Evolutionary conservation across 2,329 filamentous ascomycete genomes (phyloP).

Genomic region (Xylariomycetidae sp.): DNA sequence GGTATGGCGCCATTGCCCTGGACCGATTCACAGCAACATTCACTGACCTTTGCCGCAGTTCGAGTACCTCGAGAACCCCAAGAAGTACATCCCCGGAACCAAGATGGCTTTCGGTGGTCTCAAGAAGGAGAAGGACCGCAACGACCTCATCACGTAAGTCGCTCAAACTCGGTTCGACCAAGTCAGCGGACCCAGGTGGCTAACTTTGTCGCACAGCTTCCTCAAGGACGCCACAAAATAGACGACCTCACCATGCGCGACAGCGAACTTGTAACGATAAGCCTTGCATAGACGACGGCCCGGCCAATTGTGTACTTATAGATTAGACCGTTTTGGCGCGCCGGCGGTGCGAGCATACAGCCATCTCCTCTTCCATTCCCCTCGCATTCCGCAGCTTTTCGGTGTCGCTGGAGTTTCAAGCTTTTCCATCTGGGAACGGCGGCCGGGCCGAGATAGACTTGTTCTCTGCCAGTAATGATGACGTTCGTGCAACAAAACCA

Average conservation of each 20-base stretch:
- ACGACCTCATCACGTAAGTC: slow-evolving; percentile 94
- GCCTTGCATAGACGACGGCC: slow-evolving; percentile 28
- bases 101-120: slow-evolving; percentile 99
- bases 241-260: slow-evolving; percentile 29
- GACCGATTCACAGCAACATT: no score
- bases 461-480: slow-evolving; percentile 8
- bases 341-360: slow-evolving; percentile 21
- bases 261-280: slow-evolving; percentile 30
- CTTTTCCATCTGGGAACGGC: slow-evolving; percentile 6
- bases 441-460: slow-evolving; percentile 7
- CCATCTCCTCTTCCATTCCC: slow-evolving; percentile 24
- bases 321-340: slow-evolving; percentile 26
- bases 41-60: slow-evolving; percentile 49
- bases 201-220: slow-evolving; percentile 40
- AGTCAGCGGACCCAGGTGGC: slow-evolving; percentile 1
- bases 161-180: neutral
- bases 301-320: slow-evolving; percentile 28
- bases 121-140: slow-evolving; percentile 99
- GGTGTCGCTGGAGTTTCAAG: slow-evolving; percentile 10
- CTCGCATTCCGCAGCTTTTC: slow-evolving; percentile 8
- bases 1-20: slow-evolving; percentile 42
- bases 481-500: slow-evolving; percentile 8
- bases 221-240: slow-evolving; percentile 66
- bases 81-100: slow-evolving; percentile 99
- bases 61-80: slow-evolving; percentile 99